Percentiles rank a stretch among this genome's conserved stretches.
phyloP scores from a whole-genome alignment of 1,284 basidiomycete species.

The Rhodotorula sp. region DNA sequence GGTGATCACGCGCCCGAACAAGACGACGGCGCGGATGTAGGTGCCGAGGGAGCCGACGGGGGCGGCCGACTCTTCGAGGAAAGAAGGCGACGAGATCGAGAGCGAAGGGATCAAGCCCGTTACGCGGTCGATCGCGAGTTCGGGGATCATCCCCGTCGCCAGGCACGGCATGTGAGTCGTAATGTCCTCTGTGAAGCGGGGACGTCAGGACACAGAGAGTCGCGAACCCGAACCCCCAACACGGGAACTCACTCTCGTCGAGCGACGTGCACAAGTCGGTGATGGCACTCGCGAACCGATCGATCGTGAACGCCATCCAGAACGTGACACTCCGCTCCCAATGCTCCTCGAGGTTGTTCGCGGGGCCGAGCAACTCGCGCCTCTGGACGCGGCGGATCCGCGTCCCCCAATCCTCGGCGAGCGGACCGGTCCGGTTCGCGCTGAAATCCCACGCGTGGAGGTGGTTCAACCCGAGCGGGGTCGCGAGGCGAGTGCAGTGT shows the following conservation, averaged over 20 bases:
- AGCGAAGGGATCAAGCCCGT: conserved; percentile 22
- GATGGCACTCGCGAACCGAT: conserved; percentile 36
- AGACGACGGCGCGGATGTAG: conserved; percentile 35
- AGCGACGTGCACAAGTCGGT: conserved; percentile 31
- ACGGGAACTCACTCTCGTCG: conserved; percentile 22
- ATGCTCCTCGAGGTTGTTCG: conserved; percentile 27
- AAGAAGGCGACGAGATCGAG: conserved; percentile 16
- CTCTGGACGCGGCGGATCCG: conserved; percentile 16
- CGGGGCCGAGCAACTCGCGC: conserved; percentile 20
- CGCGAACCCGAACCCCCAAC: not conserved
- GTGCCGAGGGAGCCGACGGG: conserved; percentile 34
- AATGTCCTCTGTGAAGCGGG: conserved; percentile 26
- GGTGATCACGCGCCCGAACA: conserved; percentile 39
- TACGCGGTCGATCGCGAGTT: conserved; percentile 17
- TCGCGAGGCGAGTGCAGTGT: conserved; percentile 27
- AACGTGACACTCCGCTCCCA: conserved; percentile 33
- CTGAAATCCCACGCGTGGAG: conserved; percentile 33
- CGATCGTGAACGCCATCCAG: conserved; percentile 39
- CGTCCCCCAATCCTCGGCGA: conserved; percentile 24
- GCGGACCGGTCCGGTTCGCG: conserved; percentile 7
- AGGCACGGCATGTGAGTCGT: conserved; percentile 33
- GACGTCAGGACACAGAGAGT: not conserved
- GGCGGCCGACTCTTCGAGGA: conserved; percentile 21
- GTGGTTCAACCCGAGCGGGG: conserved; percentile 36
- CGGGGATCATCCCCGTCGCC: conserved; percentile 10